These are phyloP conservation scores for Cyclotella atomus DNA, from an alignment of 108 stramenopile genomes.

Conservation along the genomic window DNA sequence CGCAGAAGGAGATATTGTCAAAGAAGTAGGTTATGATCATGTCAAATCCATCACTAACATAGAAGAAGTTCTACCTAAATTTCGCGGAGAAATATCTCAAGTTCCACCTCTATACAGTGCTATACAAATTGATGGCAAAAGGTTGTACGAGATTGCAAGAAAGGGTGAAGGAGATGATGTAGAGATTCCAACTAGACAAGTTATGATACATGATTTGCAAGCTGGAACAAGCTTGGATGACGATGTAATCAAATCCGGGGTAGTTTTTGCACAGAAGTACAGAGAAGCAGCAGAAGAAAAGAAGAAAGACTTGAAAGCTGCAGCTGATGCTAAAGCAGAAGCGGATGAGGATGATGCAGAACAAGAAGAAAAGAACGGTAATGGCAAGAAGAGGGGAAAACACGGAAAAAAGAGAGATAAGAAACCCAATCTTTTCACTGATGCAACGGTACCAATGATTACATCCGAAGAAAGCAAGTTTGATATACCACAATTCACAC, in stretches of 20 bases:
- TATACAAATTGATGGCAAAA: constrained; percentile 81
- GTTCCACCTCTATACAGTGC: constrained; percentile 91
- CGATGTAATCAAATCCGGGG: constrained; percentile 22
- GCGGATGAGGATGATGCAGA: constrained; percentile 3
- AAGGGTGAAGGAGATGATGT: constrained; percentile 44
- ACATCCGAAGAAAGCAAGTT: not conserved
- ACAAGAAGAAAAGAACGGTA: not conserved
- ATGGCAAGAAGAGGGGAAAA: constrained; percentile 13
- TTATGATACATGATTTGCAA: constrained; percentile 54
- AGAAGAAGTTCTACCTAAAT: constrained; percentile 51
- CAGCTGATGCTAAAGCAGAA: constrained; percentile 3
- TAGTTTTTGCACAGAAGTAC: constrained; percentile 40
- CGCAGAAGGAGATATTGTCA: constrained; percentile 72
- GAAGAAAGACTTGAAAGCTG: constrained; percentile 19
- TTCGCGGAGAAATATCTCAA: constrained; percentile 86
- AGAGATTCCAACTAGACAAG: constrained; percentile 52
- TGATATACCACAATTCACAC: constrained; percentile 65
- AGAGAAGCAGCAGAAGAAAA: constrained; percentile 17
- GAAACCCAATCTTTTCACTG: constrained; percentile 26
- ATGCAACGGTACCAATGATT: constrained; percentile 30
- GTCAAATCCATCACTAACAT: constrained; percentile 46
- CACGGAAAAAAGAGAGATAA: constrained; percentile 16
- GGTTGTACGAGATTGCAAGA: constrained; percentile 82
- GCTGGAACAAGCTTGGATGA: constrained; percentile 16
- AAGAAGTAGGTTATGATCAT: constrained; percentile 58